Evolutionary conservation across 2,329 filamentous ascomycete genomes (phyloP).

Genomic region (Penicillium sp.): DNA sequence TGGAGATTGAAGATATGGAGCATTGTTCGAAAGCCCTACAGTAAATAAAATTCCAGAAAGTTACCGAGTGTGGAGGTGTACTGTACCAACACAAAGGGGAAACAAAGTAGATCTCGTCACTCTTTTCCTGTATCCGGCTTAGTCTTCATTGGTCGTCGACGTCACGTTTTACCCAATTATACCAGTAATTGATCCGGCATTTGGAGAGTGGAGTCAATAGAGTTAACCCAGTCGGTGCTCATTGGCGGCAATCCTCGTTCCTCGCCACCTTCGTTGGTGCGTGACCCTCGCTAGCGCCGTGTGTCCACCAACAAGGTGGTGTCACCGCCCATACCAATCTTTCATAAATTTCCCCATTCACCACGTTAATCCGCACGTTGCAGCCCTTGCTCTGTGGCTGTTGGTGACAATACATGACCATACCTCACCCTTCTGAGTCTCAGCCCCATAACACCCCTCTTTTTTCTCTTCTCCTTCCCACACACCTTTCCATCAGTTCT

Average conservation of each 20-base stretch:
- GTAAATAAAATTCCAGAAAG: not conserved
- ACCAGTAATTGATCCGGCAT: conserved; percentile 10
- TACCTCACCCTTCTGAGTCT: conserved; percentile 27
- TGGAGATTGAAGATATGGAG: conserved; percentile 7
- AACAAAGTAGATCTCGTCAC: conserved; percentile 4
- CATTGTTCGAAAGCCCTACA: conserved; percentile 2
- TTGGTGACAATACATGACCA: conserved; percentile 12
- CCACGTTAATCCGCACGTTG: not conserved
- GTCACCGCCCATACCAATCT: not conserved
- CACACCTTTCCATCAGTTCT: conserved; percentile 2
- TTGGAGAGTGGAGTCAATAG: conserved; percentile 5
- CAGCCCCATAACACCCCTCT: conserved; percentile 35
- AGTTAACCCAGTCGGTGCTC: not conserved
- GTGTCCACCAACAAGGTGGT: not conserved
- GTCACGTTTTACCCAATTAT: conserved; percentile 16
- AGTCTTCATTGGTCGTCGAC: conserved; percentile 17
- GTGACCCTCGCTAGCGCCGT: conserved; percentile 8
- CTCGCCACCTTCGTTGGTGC: conserved; percentile 22
- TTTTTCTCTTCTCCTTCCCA: conserved; percentile 18
- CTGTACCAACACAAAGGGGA: not conserved
- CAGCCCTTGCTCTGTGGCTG: not conserved
- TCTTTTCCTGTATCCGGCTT: conserved; percentile 2
- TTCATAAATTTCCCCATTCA: not conserved
- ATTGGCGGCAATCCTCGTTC: not conserved
- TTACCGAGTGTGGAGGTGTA: not conserved